Percentiles rank a stretch among this genome's conserved stretches.
phyloP scores from a whole-genome alignment of 495 filamentous ascomycete genomes.

The Aspergillus sclerotioniger region DNA sequence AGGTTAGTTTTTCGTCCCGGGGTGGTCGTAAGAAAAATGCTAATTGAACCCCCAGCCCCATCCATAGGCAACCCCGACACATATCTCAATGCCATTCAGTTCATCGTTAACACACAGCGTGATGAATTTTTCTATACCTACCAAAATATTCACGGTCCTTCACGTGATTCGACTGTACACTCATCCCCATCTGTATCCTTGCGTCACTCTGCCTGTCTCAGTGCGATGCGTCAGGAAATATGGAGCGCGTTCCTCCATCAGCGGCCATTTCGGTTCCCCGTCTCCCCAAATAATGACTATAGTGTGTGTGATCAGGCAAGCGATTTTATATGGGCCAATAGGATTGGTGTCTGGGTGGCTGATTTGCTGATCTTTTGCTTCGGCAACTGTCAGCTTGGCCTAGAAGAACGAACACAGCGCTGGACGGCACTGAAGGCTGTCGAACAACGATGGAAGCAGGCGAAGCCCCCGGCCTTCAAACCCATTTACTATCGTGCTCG shows the following conservation, averaged over 20 bases:
- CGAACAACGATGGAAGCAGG: background rate
- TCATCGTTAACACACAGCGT: constrained; percentile 10
- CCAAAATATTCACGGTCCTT: constrained; percentile 15
- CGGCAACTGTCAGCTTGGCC: constrained; percentile 7
- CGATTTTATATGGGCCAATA: constrained; percentile 29
- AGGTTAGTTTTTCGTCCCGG: constrained; percentile 12
- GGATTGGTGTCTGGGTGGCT: constrained; percentile 25
- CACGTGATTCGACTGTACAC: constrained; percentile 5
- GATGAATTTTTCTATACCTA: constrained; percentile 16
- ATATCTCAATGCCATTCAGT: constrained; percentile 21
- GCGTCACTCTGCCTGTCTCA: constrained; percentile 29
- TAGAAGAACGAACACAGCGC: background rate
- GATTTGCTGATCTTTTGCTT: constrained; percentile 29
- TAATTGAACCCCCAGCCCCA: constrained; percentile 6
- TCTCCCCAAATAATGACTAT: constrained; percentile 6
- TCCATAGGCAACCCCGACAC: constrained; percentile 18
- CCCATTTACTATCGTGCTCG: constrained; percentile 16
- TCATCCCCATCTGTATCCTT: constrained; percentile 18
- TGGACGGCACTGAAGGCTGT: background rate
- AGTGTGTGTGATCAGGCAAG: constrained; percentile 4
- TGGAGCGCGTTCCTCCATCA: constrained; percentile 35
- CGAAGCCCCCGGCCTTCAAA: constrained; percentile 15
- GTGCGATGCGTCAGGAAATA: constrained; percentile 34
- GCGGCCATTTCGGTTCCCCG: constrained; percentile 23
- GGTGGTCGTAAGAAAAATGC: too few relatives aligned